These are phyloP conservation scores for Brasenia schreberi DNA, from an alignment of 164 flowering plant species.

Conservation along the genomic window DNA sequence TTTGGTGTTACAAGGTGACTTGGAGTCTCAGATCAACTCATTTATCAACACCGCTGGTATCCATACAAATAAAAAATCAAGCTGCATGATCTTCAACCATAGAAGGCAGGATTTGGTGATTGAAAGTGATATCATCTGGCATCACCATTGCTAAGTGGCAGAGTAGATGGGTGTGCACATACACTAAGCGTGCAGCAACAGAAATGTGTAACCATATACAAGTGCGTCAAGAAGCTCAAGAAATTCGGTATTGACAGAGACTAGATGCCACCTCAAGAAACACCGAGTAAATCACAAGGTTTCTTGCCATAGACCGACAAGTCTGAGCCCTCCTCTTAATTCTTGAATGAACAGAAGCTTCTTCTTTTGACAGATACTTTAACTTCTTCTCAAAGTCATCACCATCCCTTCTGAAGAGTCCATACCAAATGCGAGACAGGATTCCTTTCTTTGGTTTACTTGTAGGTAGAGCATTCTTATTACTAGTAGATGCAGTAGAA, in stretches of 20 bases:
- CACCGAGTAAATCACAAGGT: conserved; percentile 48
- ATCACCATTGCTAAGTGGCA: too few species aligned
- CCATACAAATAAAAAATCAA: too few species aligned
- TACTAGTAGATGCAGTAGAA: neutral
- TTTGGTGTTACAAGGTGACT: too few species aligned
- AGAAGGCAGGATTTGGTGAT: too few species aligned
- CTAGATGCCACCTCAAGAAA: conserved; percentile 46
- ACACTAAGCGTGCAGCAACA: too few species aligned
- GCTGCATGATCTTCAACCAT: too few species aligned
- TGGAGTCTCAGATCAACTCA: too few species aligned
- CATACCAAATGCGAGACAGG: conserved; percentile 59
- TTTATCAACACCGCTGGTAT: too few species aligned
- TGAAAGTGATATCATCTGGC: too few species aligned
- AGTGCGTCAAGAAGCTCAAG: neutral
- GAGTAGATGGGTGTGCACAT: too few species aligned
- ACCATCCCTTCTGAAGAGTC: conserved; percentile 35
- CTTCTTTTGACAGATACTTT: conserved; percentile 69
- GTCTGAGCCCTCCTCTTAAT: conserved; percentile 45
- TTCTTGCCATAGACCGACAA: conserved; percentile 36
- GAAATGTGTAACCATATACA: too few species aligned
- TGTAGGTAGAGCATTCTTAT: neutral
- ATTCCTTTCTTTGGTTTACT: conserved; percentile 24
- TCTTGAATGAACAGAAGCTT: conserved; percentile 52
- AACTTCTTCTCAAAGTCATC: conserved; percentile 85
- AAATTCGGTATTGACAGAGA: neutral